Conservation (phyloP, 2,329 filamentous ascomycete species). For the Sarocladiaceae sp. region DNA sequence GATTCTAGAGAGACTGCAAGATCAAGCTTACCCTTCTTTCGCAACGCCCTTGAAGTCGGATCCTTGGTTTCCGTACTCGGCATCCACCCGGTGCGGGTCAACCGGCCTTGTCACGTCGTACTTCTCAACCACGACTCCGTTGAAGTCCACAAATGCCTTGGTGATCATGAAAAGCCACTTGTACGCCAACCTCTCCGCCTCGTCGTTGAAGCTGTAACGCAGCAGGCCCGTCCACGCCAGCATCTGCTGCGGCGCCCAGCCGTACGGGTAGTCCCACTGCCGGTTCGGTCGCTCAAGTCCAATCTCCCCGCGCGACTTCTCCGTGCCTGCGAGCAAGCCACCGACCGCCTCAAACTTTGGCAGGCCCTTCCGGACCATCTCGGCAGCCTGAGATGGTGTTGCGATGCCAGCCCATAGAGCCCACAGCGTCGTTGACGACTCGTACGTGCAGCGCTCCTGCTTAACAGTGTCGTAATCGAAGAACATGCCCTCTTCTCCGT, state of each 20-base stretch:
- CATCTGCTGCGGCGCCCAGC: conserved; percentile 98
- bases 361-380: conserved; percentile 72
- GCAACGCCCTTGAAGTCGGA: conserved; percentile 92
- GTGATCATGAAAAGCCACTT: conserved; percentile 99
- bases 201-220: conserved; percentile 85
- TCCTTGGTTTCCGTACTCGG: conserved; percentile 97
- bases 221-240: conserved; percentile 90
- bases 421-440: conserved; percentile 94
- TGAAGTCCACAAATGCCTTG: conserved; percentile 97
- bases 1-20: conserved; percentile 8
- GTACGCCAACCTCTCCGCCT: conserved; percentile 84
- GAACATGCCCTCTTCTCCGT: conserved; percentile 87
- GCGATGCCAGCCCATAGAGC: conserved; percentile 91
- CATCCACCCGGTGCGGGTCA: conserved; percentile 89
- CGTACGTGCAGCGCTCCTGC: conserved; percentile 75
- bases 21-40: conserved; percentile 78
- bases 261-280: conserved; percentile 98
- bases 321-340: conserved; percentile 81
- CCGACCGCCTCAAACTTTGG: conserved; percentile 85
- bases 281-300: conserved; percentile 82
- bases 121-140: conserved; percentile 96
- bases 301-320: conserved; percentile 76
- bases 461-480: conserved; percentile 92
- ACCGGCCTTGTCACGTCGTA: conserved; percentile 90
- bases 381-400: conserved; percentile 76